phyloP scores from a whole-genome alignment of 495 filamentous ascomycete genomes.

The Penicillium egyptiacum region DNA sequence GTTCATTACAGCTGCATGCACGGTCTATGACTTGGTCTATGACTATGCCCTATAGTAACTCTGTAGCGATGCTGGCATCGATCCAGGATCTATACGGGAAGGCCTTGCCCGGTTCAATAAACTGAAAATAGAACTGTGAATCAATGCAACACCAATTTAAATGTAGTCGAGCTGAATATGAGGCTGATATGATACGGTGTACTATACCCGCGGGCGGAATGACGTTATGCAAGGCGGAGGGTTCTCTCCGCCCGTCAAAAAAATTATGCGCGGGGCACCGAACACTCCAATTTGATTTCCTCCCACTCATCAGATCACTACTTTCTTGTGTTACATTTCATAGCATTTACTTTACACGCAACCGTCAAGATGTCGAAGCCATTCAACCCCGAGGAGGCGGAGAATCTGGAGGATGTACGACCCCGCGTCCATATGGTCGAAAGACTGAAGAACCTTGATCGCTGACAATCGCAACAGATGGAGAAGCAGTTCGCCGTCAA shows the following conservation, averaged over 20 bases:
- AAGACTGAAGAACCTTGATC: conserved; percentile 4
- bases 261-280: conserved; percentile 39
- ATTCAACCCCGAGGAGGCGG: conserved; percentile 66
- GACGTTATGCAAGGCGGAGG: conserved; percentile 27
- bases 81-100: not conserved
- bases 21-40: not conserved
- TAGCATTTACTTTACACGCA: not conserved
- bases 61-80: not conserved
- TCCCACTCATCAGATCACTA: conserved; percentile 13
- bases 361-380: conserved; percentile 46
- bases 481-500: conserved; percentile 99
- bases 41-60: not conserved
- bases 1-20: not conserved
- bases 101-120: not conserved
- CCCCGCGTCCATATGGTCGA: not conserved
- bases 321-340: conserved; percentile 6
- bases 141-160: not conserved
- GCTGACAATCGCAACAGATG: conserved; percentile 60
- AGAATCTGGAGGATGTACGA: conserved; percentile 75
- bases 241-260: conserved; percentile 37
- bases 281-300: conserved; percentile 13
- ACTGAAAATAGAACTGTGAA: not conserved
- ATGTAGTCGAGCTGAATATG: not conserved
- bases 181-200: not conserved
- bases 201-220: conserved; percentile 18